These are phyloP conservation scores for carrot (Daucus carota) DNA, from an alignment of 129 eudicot species.

Conservation along the genomic window DNA sequence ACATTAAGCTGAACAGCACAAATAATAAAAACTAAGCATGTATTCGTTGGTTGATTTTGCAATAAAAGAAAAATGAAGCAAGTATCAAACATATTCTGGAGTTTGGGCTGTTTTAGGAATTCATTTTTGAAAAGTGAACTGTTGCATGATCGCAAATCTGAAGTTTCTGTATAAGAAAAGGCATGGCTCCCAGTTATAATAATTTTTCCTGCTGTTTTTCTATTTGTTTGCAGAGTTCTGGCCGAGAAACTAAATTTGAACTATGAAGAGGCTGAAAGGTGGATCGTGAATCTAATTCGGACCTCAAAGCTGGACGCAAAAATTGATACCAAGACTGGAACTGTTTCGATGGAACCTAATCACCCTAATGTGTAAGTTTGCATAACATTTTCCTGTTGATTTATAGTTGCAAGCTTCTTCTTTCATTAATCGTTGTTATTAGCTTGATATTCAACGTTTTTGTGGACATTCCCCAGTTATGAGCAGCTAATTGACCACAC, in stretches of 20 bases:
- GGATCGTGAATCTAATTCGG: constrained; percentile 89
- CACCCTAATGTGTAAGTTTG: constrained; percentile 83
- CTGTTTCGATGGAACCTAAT: constrained; percentile 82
- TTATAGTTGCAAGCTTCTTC: background rate
- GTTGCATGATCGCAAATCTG: background rate
- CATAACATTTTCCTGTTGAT: background rate
- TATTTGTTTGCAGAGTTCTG: constrained; percentile 50
- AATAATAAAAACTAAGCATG: too few relatives aligned
- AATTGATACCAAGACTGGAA: constrained; percentile 75
- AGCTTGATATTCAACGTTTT: background rate
- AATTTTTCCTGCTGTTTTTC: background rate
- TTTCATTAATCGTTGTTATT: too few relatives aligned
- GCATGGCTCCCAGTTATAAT: background rate
- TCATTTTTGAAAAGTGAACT: background rate
- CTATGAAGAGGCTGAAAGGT: constrained; percentile 93
- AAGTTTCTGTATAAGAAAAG: background rate
- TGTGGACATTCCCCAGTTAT: constrained; percentile 34
- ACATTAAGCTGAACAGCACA: too few relatives aligned
- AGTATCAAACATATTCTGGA: background rate
- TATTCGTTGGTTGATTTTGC: background rate
- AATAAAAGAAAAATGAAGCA: background rate
- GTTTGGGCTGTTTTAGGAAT: background rate
- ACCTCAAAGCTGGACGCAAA: constrained; percentile 92
- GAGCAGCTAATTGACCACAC: constrained; percentile 99
- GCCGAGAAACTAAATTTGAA: constrained; percentile 87